Percentiles rank a stretch among this genome's conserved stretches.
phyloP scores from a whole-genome alignment of 495 filamentous ascomycete species.

The Pseudotulostoma volvatum region DNA sequence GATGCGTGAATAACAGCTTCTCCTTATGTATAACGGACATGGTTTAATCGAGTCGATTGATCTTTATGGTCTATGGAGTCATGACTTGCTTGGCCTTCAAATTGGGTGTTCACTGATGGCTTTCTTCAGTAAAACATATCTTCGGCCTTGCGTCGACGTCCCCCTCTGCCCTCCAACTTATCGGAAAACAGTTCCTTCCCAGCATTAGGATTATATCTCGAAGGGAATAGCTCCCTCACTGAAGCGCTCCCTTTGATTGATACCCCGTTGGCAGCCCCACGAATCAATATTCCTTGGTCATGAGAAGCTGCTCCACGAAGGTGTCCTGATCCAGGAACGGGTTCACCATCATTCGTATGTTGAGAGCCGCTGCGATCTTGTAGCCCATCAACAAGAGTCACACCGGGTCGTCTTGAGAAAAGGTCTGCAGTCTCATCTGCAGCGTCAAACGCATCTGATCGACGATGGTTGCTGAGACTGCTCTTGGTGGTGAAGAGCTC shows the following conservation, averaged over 20 bases:
- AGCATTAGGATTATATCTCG: conserved; percentile 43
- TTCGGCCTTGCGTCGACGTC: conserved; percentile 30
- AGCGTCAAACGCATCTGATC: conserved; percentile 47
- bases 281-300: conserved; percentile 47
- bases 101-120: no score
- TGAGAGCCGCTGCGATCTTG: conserved; percentile 14
- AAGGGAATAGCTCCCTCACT: conserved; percentile 56
- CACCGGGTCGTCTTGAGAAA: conserved; percentile 34
- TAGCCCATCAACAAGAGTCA: conserved; percentile 34
- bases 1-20: no score
- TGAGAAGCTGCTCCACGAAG: conserved; percentile 45
- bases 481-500: conserved; percentile 55
- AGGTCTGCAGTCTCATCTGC: conserved; percentile 45
- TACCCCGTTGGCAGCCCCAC: conserved; percentile 35
- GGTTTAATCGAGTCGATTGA: no score
- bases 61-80: no score
- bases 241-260: conserved; percentile 34
- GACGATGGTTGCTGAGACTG: conserved; percentile 38
- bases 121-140: conserved; percentile 32
- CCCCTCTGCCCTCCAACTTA: conserved; percentile 33
- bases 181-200: conserved; percentile 57
- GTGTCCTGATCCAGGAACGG: conserved; percentile 25
- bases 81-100: no score
- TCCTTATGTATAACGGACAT: no score
- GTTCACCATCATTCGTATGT: conserved; percentile 25